Conservation (phyloP, 805 yeast genomes). For the Hyphopichia homilentoma region DNA sequence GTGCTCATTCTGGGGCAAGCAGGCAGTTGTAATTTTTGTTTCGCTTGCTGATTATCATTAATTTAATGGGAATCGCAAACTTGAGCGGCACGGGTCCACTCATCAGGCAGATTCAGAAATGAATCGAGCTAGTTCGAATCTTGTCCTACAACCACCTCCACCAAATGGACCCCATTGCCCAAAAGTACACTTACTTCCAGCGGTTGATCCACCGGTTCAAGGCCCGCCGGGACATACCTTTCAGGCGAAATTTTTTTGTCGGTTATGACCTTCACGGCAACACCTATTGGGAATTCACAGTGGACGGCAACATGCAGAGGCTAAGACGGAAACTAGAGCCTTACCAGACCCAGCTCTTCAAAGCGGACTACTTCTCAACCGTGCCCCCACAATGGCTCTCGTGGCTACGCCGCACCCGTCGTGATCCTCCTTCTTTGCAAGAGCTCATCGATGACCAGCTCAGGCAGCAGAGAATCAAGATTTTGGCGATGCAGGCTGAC, state of each 20-base stretch:
- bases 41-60: too few species aligned
- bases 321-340: conserved; percentile 67
- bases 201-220: conserved; percentile 54
- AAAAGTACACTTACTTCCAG: conserved; percentile 47
- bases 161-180: conserved; percentile 47
- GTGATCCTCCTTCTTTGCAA: conserved; percentile 54
- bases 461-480: conserved; percentile 51
- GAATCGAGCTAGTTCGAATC: too few species aligned
- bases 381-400: conserved; percentile 75
- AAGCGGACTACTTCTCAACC: conserved; percentile 56
- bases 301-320: conserved; percentile 48
- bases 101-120: too few species aligned
- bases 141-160: too few species aligned
- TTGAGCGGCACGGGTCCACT: too few species aligned
- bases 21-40: too few species aligned
- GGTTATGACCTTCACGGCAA: conserved; percentile 83
- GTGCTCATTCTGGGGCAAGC: too few species aligned
- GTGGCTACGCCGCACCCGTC: conserved; percentile 70
- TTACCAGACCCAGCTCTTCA: conserved; percentile 39
- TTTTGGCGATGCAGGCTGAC: conserved; percentile 46
- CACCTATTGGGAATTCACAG: conserved; percentile 78
- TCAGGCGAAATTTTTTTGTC: conserved; percentile 63
- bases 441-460: conserved; percentile 59
- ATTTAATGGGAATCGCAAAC: too few species aligned
- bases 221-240: conserved; percentile 61